Evolutionary conservation across 257 asterid genomes (phyloP), one percentile per base, ranked within the genome.

Genomic region (Primulina eburnea): DNA sequence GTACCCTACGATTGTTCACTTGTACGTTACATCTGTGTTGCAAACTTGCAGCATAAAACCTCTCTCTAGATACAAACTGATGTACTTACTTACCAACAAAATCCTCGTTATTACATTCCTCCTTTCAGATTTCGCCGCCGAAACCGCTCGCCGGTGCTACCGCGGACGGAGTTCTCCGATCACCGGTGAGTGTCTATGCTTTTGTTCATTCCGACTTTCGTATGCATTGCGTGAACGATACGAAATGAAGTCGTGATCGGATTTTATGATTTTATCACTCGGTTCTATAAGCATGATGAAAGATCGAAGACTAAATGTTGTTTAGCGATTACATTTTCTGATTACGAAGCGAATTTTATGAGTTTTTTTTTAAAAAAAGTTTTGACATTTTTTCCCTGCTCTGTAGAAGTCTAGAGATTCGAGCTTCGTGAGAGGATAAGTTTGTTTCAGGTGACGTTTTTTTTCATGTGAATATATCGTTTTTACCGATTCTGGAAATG

Each of bases 21-120:
- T 79, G 86, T 80, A 80, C 87, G 29, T 57, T 77, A 18, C 47
- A 66, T 73, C 64, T 62, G 40, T 12, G 75, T 43, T 67, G 67
- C n/a, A n/a, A n/a, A n/a, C n/a, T n/a, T n/a, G n/a, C 58, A 63
- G 69, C 77, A 58, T 67, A 29, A 64, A 78, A 60, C 38, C 60
- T 67, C 56, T 12, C 61, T 14, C 73, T 77, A 67, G 77, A 79
- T 80, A 68, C 26, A 71, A 78, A 68, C 14, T 72, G 58, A 38
- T 56, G 43, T 77, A 57, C 71, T 59, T 77, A 57, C 71, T 59
- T 21, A 21, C 24, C 24, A 21, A 21, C 24, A 21, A 21, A 21
- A 21, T 21, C 24, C 24, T 21, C 24, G 0, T 21, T 21, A 21
- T 21, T 21, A 21, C 24, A 21, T 9, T 66, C 62, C 73, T 63